These are phyloP conservation scores for Termitomyces sp. DNA, from an alignment of 768 basidiomycete species.

Conservation along the genomic window DNA sequence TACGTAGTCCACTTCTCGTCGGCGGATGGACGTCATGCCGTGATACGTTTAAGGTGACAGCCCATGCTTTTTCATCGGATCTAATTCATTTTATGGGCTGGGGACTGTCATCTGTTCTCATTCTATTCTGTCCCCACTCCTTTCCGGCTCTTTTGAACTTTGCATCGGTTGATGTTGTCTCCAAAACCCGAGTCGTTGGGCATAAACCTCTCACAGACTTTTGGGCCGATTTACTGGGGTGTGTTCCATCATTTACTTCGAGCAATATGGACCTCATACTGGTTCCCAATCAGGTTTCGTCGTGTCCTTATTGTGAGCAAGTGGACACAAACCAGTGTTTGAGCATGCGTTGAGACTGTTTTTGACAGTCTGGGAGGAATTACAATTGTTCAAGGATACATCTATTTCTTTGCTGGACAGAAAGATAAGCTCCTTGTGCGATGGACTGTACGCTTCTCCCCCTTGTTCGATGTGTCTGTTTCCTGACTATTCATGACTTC, in stretches of 20 bases:
- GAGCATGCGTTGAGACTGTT: background rate
- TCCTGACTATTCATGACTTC: background rate
- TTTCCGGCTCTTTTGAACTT: background rate
- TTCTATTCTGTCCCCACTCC: background rate
- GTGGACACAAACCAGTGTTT: background rate
- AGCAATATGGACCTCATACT: background rate
- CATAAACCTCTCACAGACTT: slow-evolving; percentile 23
- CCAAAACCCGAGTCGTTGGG: background rate
- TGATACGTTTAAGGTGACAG: background rate
- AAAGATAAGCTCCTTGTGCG: slow-evolving; percentile 27
- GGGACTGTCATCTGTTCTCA: background rate
- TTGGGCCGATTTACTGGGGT: slow-evolving; percentile 34
- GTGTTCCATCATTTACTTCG: background rate
- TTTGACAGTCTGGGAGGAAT: slow-evolving; percentile 35
- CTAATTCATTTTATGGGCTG: background rate
- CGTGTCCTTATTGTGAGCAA: slow-evolving; percentile 25
- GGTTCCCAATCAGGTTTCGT: slow-evolving; percentile 22
- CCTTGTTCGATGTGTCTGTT: background rate
- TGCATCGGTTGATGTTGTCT: background rate
- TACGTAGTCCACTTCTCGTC: background rate
- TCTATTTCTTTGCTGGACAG: slow-evolving; percentile 31
- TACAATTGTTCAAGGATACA: slow-evolving; percentile 37
- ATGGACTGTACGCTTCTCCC: slow-evolving; percentile 23
- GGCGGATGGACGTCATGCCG: background rate
- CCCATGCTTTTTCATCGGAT: background rate